Evolutionary conservation across 352 stramenopile species (phyloP).

Genomic region (Phytophthora hibernalis): DNA sequence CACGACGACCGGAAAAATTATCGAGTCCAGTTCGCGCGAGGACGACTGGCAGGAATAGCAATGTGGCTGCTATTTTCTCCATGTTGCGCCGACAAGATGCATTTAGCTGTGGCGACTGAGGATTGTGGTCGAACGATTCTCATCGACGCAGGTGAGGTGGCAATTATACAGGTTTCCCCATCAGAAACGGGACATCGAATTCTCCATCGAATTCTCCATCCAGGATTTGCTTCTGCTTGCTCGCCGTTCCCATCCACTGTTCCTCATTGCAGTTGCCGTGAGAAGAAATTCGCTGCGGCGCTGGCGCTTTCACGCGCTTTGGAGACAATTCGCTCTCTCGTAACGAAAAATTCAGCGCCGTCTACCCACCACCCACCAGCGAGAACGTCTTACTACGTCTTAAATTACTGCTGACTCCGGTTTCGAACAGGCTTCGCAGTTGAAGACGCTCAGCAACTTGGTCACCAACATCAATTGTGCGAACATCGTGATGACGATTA

Average conservation of each 20-base stretch:
- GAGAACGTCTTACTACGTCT: background rate
- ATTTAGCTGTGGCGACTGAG: background rate
- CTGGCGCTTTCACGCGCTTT: background rate
- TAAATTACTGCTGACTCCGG: slow-evolving; percentile 13
- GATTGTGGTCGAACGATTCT: background rate
- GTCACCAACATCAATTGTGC: background rate
- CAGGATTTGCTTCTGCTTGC: no score
- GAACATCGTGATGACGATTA: background rate
- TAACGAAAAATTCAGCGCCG: background rate
- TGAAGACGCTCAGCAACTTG: background rate
- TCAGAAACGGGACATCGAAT: slow-evolving; percentile 14
- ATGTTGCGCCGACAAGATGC: background rate
- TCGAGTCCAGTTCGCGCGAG: slow-evolving; percentile 9
- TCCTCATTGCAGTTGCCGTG: background rate
- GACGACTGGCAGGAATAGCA: slow-evolving; percentile 10
- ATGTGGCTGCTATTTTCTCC: background rate
- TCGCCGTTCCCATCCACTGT: no score
- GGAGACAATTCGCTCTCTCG: background rate
- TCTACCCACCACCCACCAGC: slow-evolving; percentile 1
- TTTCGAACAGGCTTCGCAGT: background rate
- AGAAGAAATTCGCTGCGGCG: background rate
- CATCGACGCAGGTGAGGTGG: slow-evolving; percentile 16
- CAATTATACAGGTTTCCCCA: slow-evolving; percentile 27
- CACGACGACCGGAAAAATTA: slow-evolving; percentile 12
- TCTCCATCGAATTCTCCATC: background rate